Conservation (phyloP, 2,329 filamentous ascomycete species). For the Passalora sequoiae region DNA sequence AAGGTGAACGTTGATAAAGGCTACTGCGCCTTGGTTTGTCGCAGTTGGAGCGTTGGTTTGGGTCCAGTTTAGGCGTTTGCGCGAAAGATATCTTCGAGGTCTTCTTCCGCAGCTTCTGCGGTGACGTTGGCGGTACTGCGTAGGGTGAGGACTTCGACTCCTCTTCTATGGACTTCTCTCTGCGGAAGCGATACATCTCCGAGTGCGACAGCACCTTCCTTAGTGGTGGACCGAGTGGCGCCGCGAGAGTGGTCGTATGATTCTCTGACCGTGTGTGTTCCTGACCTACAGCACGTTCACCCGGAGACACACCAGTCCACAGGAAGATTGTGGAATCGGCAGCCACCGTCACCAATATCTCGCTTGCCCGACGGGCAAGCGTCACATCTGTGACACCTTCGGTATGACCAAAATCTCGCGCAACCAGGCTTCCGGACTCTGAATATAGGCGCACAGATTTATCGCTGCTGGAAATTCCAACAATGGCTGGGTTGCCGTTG, state of each 20-base stretch:
- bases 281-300: not conserved
- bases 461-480: constrained; percentile 89
- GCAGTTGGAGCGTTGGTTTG: constrained; percentile 32
- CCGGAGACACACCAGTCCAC: constrained; percentile 31
- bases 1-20: constrained; percentile 38
- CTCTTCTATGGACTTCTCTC: constrained; percentile 42
- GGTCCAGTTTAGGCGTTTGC: constrained; percentile 42
- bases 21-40: constrained; percentile 23
- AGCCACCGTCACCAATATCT: constrained; percentile 44
- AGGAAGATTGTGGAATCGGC: constrained; percentile 49
- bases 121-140: constrained; percentile 42
- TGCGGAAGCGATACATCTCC: constrained; percentile 74
- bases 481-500: constrained; percentile 61
- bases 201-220: constrained; percentile 80
- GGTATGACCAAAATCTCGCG: constrained; percentile 90
- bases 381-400: constrained; percentile 85
- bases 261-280: not conserved
- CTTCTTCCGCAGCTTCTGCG: constrained; percentile 52
- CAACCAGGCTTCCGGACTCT: constrained; percentile 69
- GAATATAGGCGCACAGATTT: constrained; percentile 93
- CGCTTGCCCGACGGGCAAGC: constrained; percentile 46
- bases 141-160: constrained; percentile 36
- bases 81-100: constrained; percentile 50
- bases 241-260: constrained; percentile 5
- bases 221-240: constrained; percentile 64